Evolutionary conservation across 169 alveolate species (phyloP), one percentile per base, ranked within the genome.

Genomic region (Theileria parva): DNA sequence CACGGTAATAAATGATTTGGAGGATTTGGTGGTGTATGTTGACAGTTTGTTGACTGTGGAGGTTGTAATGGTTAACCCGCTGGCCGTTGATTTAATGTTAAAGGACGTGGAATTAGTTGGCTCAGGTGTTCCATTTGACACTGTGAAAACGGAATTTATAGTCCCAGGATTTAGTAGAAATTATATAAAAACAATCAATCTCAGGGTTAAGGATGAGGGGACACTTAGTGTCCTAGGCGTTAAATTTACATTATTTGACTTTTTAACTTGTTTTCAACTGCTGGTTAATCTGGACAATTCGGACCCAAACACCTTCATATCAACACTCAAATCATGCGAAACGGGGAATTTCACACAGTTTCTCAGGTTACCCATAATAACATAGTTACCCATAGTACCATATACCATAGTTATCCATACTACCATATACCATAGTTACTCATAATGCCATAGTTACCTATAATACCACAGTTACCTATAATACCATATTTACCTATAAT

Each of bases 21-120:
- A 30, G 28, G 25, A 67, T 9, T 8, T 21, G 55, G 60, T 67
- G 57, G 28, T 68, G 3, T 77, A 68, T 19, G 57, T 23, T 0
- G 68, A 60, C 19, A 37, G 61, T 0, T 39, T 48, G 1, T 73
- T 69, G 9, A 28, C 28, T 0, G 4, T 79, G 1, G 75, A 39
- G 1, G 34, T 79, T 55, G n/a, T 19, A 13, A 13, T 79, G 0
- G 13, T 8, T 27, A 79, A 79, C 48, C 86, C 86, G 53, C 48
- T 79, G 70, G 80, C 86, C 0, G 37, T 79, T 12, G 23, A n/a
- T 28, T 30, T 79, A 0, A 5, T 55, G 17, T 7, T 79, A 0
- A 51, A 70, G 30, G 76, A 79, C 5, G 21, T 70, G 66, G 15
- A 59, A 15, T 34, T 79, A 53, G 13, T 79, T n/a, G 64, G 76